Base-by-base conservation (phyloP, 306 rosid genomes). In the Cicer chorassanicum region DNA sequence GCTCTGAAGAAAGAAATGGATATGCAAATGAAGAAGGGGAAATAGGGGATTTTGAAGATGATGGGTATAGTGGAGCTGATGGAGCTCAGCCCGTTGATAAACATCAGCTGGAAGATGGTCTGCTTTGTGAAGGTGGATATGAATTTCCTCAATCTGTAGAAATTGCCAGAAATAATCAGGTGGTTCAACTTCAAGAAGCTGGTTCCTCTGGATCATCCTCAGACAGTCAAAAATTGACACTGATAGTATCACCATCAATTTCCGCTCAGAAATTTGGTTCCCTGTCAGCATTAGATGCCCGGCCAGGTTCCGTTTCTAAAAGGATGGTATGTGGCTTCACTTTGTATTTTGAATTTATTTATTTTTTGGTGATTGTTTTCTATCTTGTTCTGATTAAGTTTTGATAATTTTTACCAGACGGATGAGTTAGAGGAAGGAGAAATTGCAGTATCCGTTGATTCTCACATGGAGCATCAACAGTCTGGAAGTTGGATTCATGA, bases 391-490 rank as follows among this genome's bases (percentile, higher is more conserved):
- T 72, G 82, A 83, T 86, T 72, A 29, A 38, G 73, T 43, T 63
- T 16, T 74, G 34, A 34, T 70, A 68, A 16, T 61, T 66, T 71
- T 86, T 87, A 66, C 65, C 91, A 95, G 99, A 68, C 91, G 43
- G 98, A 90, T 82, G 99, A 95, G 57, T 57, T 95, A 75, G 99
- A 95, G 84, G 99, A 95, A 82, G 96, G 98, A 68, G 99, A 95
- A 87, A 95, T 95, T 81, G 97, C 89, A 0, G 80, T 80, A 65
- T 95, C 99, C 46, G 96, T 90, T 59, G 99, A 92, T 81, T 95
- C 99, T 86, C 98, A 85, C 82, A 74, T 95, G 91, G 99, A 92
- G 59, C 91, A 81, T 80, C 98, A 92, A 74, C 96, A 86, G 77
- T 95, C 98, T 68, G 99, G 90, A 83, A 92, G 97, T 83, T 92